Conservation (phyloP, 495 filamentous ascomycete genomes). For the Cryomyces minteri region DNA sequence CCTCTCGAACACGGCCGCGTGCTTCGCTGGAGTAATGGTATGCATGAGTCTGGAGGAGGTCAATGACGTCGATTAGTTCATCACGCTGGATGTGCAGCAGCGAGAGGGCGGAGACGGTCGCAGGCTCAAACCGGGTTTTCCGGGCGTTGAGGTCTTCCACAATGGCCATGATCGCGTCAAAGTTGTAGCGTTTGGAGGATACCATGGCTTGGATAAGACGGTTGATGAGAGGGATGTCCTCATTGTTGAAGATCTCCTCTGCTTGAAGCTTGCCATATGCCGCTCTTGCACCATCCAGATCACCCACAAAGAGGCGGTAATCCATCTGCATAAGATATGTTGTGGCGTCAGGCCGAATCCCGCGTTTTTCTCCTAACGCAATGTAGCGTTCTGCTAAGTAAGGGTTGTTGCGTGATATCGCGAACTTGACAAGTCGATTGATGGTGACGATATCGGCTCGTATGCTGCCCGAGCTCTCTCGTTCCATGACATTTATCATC, state of each 20-base stretch:
- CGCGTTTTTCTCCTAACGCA: slow-evolving; percentile 38
- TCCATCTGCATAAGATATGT: slow-evolving; percentile 60
- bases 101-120: slow-evolving; percentile 54
- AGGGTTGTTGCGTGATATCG: slow-evolving; percentile 47
- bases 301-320: slow-evolving; percentile 47
- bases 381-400: slow-evolving; percentile 59
- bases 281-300: slow-evolving; percentile 45
- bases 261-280: slow-evolving; percentile 42
- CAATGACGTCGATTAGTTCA: slow-evolving; percentile 54
- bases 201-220: slow-evolving; percentile 61
- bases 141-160: slow-evolving; percentile 59
- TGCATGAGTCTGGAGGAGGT: slow-evolving; percentile 52
- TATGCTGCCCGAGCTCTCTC: slow-evolving; percentile 14
- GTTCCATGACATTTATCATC: slow-evolving; percentile 43
- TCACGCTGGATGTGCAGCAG: slow-evolving; percentile 51
- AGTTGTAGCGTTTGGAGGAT: slow-evolving; percentile 29
- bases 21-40: slow-evolving; percentile 44
- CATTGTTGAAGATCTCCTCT: slow-evolving; percentile 29
- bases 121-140: slow-evolving; percentile 42
- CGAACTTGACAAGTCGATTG: slow-evolving; percentile 55
- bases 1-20: slow-evolving; percentile 39
- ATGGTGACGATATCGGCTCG: slow-evolving; percentile 51
- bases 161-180: slow-evolving; percentile 51
- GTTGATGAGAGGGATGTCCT: slow-evolving; percentile 49
- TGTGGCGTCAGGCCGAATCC: slow-evolving; percentile 39